phyloP scores from a whole-genome alignment of 176 grass and related monocot genomes.

The Musa troglodytarum region DNA sequence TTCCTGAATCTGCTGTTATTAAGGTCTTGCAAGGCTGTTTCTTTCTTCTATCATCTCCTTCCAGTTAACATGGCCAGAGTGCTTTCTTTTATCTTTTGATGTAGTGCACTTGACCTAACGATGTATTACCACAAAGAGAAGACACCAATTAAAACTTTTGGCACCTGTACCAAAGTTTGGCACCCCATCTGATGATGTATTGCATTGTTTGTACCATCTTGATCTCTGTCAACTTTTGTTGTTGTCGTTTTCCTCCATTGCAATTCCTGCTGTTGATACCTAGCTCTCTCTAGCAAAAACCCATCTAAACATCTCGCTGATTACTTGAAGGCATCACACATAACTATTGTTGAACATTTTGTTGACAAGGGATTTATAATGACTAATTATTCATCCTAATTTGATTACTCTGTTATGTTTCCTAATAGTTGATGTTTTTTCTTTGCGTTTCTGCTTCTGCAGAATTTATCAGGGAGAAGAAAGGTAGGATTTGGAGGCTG shows the following conservation, averaged over 20 bases:
- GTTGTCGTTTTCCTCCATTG: not conserved
- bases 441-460: not conserved
- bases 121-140: not conserved
- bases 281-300: not conserved
- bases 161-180: no score
- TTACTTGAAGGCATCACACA: no score
- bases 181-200: no score
- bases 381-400: not conserved
- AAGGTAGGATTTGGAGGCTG: conserved; percentile 96
- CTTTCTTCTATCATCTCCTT: not conserved
- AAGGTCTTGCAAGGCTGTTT: not conserved
- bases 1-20: not conserved
- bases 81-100: not conserved
- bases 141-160: not conserved
- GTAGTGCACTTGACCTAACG: not conserved
- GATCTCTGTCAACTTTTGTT: not conserved
- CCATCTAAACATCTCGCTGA: no score
- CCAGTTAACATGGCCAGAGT: not conserved
- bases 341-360: not conserved
- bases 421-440: not conserved
- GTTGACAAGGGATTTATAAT: not conserved
- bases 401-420: not conserved
- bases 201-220: no score
- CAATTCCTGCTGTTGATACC: not conserved
- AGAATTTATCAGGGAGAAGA: conserved; percentile 87